Conservation (phyloP, 106 monocot genomes). For the Dioscorea dumetorum region DNA sequence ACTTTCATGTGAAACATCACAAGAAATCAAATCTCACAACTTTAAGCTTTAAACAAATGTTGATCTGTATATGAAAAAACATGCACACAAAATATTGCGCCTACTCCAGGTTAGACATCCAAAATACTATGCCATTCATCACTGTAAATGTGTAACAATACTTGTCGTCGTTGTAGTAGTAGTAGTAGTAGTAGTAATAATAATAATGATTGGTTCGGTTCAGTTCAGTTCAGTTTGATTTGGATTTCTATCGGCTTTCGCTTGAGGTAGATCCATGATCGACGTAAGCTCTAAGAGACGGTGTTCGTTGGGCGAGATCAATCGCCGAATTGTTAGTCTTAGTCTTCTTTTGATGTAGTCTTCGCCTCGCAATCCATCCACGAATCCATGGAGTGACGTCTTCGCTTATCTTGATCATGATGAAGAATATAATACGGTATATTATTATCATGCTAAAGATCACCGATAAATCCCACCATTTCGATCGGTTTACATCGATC, state of each 20-base stretch:
- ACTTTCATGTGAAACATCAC: too few species aligned
- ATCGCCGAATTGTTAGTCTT: neutral
- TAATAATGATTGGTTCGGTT: neutral
- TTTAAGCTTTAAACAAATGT: too few species aligned
- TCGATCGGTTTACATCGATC: constrained; percentile 39
- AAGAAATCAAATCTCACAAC: too few species aligned
- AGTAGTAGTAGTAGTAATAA: neutral
- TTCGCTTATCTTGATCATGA: constrained; percentile 57
- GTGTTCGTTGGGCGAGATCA: constrained; percentile 21
- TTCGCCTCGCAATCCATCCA: constrained; percentile 43
- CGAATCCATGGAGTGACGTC: constrained; percentile 53
- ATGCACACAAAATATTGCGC: too few species aligned
- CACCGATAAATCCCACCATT: constrained; percentile 35
- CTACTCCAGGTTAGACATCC: too few species aligned
- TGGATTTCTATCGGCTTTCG: neutral
- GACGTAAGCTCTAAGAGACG: constrained; percentile 47
- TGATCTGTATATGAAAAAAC: too few species aligned
- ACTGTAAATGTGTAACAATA: too few species aligned
- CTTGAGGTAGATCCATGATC: constrained; percentile 8
- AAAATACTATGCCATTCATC: too few species aligned
- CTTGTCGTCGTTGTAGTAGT: too few species aligned
- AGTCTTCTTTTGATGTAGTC: constrained; percentile 34
- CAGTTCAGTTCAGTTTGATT: too few species aligned
- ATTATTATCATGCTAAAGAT: constrained; percentile 54
- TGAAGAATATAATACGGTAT: constrained; percentile 46